These are phyloP conservation scores for Aspergillus sp. DNA, from an alignment of 2,329 filamentous ascomycete genomes.

Conservation along the genomic window DNA sequence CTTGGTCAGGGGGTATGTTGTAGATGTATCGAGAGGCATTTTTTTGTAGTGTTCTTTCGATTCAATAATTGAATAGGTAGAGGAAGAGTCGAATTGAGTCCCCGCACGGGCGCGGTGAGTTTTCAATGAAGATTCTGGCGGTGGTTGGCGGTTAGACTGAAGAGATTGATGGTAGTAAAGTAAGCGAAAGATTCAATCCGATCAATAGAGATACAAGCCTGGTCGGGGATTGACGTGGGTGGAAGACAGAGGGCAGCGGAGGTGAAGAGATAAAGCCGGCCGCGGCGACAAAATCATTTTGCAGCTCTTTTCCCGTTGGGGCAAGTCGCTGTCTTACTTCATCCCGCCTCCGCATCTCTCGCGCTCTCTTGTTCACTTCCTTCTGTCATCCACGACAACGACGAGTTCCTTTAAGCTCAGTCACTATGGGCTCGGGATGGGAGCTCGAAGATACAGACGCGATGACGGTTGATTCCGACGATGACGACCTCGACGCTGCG, in stretches of 20 bases:
- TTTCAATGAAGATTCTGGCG: neutral
- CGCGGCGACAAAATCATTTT: conserved; percentile 8
- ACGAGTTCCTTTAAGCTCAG: neutral
- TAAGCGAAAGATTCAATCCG: neutral
- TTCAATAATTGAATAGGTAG: neutral
- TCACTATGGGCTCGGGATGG: conserved; percentile 24
- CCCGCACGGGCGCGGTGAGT: conserved; percentile 5
- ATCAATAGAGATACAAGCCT: neutral
- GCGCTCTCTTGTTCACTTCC: neutral
- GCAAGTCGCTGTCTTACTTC: conserved; percentile 2
- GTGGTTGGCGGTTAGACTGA: neutral
- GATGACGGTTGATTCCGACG: conserved; percentile 30
- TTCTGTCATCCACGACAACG: neutral
- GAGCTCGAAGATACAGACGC: conserved; percentile 26
- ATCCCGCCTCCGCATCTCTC: conserved; percentile 19
- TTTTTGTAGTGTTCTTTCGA: conserved; percentile 15
- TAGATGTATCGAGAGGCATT: conserved; percentile 95
- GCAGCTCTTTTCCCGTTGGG: conserved; percentile 8
- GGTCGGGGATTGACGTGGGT: neutral
- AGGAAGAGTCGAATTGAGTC: neutral
- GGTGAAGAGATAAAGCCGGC: neutral
- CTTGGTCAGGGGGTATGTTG: conserved; percentile 83
- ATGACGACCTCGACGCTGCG: conserved; percentile 48
- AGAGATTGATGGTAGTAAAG: neutral
- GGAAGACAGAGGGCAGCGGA: neutral